phyloP scores from a whole-genome alignment of 768 basidiomycete genomes.

The Asterophora parasitica region DNA sequence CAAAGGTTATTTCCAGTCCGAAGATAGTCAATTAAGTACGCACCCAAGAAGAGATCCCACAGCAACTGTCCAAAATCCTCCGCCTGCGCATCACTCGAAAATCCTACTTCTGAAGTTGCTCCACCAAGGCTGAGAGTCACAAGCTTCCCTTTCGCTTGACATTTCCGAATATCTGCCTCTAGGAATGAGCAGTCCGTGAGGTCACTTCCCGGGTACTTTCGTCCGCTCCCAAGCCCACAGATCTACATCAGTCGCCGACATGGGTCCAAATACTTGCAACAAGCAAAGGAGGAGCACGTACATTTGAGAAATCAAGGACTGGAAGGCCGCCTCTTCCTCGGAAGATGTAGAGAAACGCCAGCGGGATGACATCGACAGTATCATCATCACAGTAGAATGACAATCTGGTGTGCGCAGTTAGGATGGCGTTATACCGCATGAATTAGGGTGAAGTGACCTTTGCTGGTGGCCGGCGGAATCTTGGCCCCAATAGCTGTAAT shows the following conservation, averaged over 20 bases:
- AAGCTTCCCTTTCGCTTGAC: slow-evolving; percentile 58
- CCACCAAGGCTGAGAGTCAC: slow-evolving; percentile 53
- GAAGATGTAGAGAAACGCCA: slow-evolving; percentile 59
- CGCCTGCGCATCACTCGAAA: slow-evolving; percentile 50
- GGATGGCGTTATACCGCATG: neutral
- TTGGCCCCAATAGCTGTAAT: slow-evolving; percentile 39
- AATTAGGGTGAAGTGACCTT: slow-evolving; percentile 19
- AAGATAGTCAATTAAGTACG: slow-evolving; percentile 1
- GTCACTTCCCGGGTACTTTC: slow-evolving; percentile 52
- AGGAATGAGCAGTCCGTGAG: slow-evolving; percentile 64
- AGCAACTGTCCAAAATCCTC: slow-evolving; percentile 51
- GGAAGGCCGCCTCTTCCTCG: slow-evolving; percentile 58
- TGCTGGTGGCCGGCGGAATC: slow-evolving; percentile 34
- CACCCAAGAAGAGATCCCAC: slow-evolving; percentile 69
- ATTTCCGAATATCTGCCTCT: slow-evolving; percentile 55
- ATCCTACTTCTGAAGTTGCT: slow-evolving; percentile 52
- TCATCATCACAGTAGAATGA: slow-evolving; percentile 62
- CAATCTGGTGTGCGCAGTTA: slow-evolving; percentile 25
- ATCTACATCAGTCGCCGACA: slow-evolving; percentile 31
- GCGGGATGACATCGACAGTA: slow-evolving; percentile 55
- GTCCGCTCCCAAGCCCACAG: slow-evolving; percentile 42
- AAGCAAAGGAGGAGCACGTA: slow-evolving; percentile 19
- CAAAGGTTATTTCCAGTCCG: neutral
- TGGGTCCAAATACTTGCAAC: no score
- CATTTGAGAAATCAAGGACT: slow-evolving; percentile 59